Base-by-base conservation (phyloP, 2,329 filamentous ascomycete species). In the Lachnellula suecica region DNA sequence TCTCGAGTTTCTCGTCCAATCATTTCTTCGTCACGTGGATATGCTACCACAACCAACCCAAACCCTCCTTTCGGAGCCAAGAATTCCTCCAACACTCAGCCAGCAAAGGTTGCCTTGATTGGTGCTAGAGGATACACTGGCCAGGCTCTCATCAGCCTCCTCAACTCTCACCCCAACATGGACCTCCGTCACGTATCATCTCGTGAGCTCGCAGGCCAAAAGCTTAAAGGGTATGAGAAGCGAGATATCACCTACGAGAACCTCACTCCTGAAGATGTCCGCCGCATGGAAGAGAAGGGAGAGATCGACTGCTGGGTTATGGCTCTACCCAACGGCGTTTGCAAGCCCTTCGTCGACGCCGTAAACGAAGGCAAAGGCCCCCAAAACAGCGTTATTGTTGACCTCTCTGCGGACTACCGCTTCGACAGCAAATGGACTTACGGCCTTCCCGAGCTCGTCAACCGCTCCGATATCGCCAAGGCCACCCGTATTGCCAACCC, bases 241-340 rank as follows among this genome's bases (percentile, higher is more conserved):
- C 84, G 88, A 58, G 85, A 95, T 56, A 89, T 99, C 61, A 90
- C 84, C 58, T 99, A 99, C 72, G 91, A 96, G 72, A 96, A 91
- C 70, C 78, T 97, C 41, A 85, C 82, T 51, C 83, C 91, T 6
- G 93, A 97, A 60, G 93, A 97, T 61, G 86, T 96, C 11, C 84
- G 85, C 58, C 81, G 85, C 52, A 90, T 97, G 82, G 89, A 94
- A 57, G 85, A 88, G 68, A 84, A 87, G 27, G 88, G 89, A 47
- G 83, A 92, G 65, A 85, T 97, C 45, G 93, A 97, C 74, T 94
- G 89, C 74, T 97, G 92, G 92, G 89, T 97, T 41, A 94, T 97
- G 89, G 94, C 94, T 31, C 83, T 97, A 25, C 94, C 93, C 41
- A 99, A 97, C 67, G 89, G 90, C 56, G 91, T 96, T 45, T 97